Percentiles rank a stretch among this genome's conserved stretches.
Conservation (phyloP, 2,329 filamentous ascomycete genomes). For the Tolypocladium tundrense region DNA sequence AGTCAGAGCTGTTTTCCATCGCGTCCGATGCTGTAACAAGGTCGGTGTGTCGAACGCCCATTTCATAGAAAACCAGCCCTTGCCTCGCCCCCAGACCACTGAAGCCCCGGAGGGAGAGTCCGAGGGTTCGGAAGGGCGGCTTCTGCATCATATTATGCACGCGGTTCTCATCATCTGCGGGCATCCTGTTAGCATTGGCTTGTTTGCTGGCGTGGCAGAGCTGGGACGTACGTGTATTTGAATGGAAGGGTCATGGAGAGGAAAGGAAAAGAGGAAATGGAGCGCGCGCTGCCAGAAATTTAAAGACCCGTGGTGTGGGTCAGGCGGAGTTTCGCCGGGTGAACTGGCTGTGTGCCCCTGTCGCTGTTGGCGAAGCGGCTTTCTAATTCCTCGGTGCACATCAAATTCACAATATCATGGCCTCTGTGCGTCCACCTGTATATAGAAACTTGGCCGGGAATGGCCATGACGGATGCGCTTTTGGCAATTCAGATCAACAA, state of each 20-base stretch:
- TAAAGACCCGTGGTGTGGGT: constrained; percentile 19
- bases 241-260: constrained; percentile 91
- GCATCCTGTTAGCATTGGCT: constrained; percentile 19
- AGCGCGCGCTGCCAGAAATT: constrained; percentile 17
- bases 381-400: no score
- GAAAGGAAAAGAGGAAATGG: constrained; percentile 40
- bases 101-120: constrained; percentile 86
- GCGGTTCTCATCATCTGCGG: constrained; percentile 97
- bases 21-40: constrained; percentile 98
- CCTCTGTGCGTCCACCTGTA: no score
- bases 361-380: no score
- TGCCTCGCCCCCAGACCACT: constrained; percentile 67
- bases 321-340: constrained; percentile 17
- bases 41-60: constrained; percentile 97
- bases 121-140: constrained; percentile 51
- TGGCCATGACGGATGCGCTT: no score
- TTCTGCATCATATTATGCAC: constrained; percentile 84
- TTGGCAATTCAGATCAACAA: no score
- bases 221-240: constrained; percentile 76
- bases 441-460: no score
- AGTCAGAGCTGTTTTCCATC: constrained; percentile 94
- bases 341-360: background rate
- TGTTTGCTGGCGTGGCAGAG: constrained; percentile 7
- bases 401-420: no score
- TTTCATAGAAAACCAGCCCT: constrained; percentile 67